Percentiles rank a stretch among this genome's conserved stretches.
Evolutionary conservation across 345 rosid genomes (phyloP).

Genomic region (Psidium guajava): DNA sequence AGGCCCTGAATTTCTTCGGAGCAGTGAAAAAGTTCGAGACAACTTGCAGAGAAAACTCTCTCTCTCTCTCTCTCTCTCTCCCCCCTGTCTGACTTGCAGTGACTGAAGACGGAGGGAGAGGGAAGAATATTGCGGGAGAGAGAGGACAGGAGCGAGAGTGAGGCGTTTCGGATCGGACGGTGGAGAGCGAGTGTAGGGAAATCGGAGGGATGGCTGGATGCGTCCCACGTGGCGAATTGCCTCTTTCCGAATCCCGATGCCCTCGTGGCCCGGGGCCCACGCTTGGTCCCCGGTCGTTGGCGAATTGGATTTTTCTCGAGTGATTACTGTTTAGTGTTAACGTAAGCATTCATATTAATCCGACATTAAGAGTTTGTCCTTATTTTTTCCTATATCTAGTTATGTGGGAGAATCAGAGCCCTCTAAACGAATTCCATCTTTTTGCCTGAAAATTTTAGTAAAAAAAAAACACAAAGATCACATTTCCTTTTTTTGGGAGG

Average conservation of each 20-base stretch:
- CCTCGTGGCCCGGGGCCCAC: not conserved
- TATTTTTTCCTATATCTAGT: no score
- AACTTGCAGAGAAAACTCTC: not conserved
- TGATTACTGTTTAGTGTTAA: no score
- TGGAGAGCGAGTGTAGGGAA: not conserved
- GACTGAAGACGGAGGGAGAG: not conserved
- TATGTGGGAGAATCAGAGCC: not conserved
- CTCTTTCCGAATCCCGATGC: not conserved
- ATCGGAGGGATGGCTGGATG: not conserved
- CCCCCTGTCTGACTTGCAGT: not conserved
- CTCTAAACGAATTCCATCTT: not conserved
- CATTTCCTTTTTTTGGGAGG: not conserved
- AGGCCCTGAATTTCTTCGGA: not conserved
- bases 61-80: not conserved
- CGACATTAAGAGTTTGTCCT: not conserved
- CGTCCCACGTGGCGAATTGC: not conserved
- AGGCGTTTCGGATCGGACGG: not conserved
- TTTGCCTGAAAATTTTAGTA: not conserved
- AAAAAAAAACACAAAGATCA: not conserved
- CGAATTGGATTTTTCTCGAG: no score
- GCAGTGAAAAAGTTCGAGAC: not conserved
- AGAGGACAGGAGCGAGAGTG: not conserved
- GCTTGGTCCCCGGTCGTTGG: not conserved
- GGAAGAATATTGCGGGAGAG: not conserved
- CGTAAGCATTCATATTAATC: not conserved